Percentiles rank a stretch among this genome's conserved stretches.
These are phyloP conservation scores for Thelonectria olida DNA, from an alignment of 2,329 filamentous ascomycete species.

Conservation along the genomic window DNA sequence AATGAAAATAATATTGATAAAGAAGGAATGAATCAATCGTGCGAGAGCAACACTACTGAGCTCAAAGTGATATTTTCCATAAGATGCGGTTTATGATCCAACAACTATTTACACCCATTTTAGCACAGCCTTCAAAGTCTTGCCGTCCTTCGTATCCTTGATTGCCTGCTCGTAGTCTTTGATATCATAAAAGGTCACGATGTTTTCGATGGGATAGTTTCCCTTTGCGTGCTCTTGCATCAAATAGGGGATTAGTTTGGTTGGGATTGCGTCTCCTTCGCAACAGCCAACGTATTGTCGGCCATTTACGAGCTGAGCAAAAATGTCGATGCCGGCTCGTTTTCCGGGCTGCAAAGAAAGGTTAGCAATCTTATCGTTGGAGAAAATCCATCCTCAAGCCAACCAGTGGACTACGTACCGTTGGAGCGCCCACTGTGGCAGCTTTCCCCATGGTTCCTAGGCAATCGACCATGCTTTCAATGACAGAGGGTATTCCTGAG, in stretches of 20 bases:
- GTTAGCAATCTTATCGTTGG: not conserved
- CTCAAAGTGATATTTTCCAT: no score
- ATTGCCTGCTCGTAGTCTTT: conserved; percentile 14
- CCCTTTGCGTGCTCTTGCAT: conserved; percentile 17
- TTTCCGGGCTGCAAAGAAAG: conserved; percentile 6
- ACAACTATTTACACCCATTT: conserved; percentile 40
- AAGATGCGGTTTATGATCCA: no score
- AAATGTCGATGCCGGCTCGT: conserved; percentile 11
- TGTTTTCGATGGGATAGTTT: conserved; percentile 11
- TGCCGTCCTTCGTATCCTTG: conserved; percentile 10
- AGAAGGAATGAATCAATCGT: no score
- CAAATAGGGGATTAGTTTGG: conserved; percentile 8
- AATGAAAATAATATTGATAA: no score
- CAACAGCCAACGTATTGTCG: conserved; percentile 16
- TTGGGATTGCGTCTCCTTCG: conserved; percentile 13
- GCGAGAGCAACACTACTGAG: no score
- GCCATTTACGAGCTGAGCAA: conserved; percentile 8
- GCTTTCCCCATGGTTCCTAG: conserved; percentile 39
- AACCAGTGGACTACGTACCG: conserved; percentile 6
- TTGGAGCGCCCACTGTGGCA: conserved; percentile 14
- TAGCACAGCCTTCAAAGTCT: conserved; percentile 15
- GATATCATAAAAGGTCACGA: conserved; percentile 15
- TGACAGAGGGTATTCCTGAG: conserved; percentile 47
- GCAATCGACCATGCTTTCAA: conserved; percentile 57
- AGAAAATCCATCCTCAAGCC: not conserved